phyloP scores from a whole-genome alignment of 1,139 yeast genomes.

The Lodderomyces margitis region DNA sequence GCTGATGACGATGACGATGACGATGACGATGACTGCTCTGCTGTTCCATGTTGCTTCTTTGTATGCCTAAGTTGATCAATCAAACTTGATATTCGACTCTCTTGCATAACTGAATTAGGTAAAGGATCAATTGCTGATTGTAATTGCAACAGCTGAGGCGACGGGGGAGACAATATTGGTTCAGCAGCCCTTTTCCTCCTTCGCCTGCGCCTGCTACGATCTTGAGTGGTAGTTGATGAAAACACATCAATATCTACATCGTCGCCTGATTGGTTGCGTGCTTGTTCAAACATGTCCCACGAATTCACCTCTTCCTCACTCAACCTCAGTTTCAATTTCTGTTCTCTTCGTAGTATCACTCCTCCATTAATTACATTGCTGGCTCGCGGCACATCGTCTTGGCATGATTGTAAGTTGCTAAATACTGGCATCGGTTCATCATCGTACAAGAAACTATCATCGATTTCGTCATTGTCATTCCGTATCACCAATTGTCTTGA shows the following conservation, averaged over 20 bases:
- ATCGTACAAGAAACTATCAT: constrained; percentile 32
- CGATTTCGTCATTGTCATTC: constrained; percentile 35
- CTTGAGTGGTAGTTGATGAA: not conserved
- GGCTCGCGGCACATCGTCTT: not conserved
- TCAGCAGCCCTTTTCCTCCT: constrained; percentile 22
- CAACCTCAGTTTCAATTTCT: constrained; percentile 27
- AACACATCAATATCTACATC: constrained; percentile 5
- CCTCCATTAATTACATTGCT: constrained; percentile 40
- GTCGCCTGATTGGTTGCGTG: constrained; percentile 17
- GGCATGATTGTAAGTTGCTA: not conserved
- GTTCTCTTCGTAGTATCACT: constrained; percentile 36
- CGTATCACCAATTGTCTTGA: constrained; percentile 22
- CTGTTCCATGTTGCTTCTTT: not conserved
- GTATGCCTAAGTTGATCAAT: constrained; percentile 26
- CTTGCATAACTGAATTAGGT: not conserved
- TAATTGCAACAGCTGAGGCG: not conserved
- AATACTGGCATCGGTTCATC: constrained; percentile 9
- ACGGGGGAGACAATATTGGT: constrained; percentile 3
- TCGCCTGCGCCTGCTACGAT: constrained; percentile 17
- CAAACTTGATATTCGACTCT: constrained; percentile 23
- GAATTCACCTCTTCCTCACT: constrained; percentile 38
- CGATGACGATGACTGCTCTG: not conserved
- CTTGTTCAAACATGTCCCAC: constrained; percentile 41
- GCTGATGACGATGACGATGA: constrained; percentile 8
- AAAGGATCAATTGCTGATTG: constrained; percentile 2